These are phyloP conservation scores for Suillus occidentalis DNA, from an alignment of 768 basidiomycete species.

Conservation along the genomic window DNA sequence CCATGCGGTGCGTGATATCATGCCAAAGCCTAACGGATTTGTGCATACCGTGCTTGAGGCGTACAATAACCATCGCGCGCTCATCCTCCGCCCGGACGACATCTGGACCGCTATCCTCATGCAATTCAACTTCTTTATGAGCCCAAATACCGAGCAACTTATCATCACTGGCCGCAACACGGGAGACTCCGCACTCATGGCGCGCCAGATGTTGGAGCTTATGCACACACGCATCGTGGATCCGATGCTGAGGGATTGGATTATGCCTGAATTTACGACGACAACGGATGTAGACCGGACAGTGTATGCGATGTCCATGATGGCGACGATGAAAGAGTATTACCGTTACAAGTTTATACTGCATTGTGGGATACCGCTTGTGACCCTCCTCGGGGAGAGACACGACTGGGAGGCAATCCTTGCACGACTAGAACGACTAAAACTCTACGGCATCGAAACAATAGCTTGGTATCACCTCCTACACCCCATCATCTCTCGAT, in stretches of 20 bases:
- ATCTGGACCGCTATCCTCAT: constrained; percentile 43
- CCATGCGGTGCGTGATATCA: constrained; percentile 17
- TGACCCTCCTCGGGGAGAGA: constrained; percentile 25
- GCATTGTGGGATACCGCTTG: constrained; percentile 15
- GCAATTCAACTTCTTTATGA: constrained; percentile 38
- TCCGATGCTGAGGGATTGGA: constrained; percentile 26
- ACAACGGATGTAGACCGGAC: constrained; percentile 28
- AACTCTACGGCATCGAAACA: constrained; percentile 15
- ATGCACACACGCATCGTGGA: constrained; percentile 27
- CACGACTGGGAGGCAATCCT: constrained; percentile 25
- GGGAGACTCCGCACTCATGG: constrained; percentile 31
- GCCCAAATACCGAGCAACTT: constrained; percentile 29
- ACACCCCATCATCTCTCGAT: constrained; percentile 27
- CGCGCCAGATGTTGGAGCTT: constrained; percentile 23
- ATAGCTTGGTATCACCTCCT: constrained; percentile 27
- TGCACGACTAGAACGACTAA: constrained; percentile 20
- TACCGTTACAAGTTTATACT: constrained; percentile 15
- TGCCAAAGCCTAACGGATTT: constrained; percentile 30
- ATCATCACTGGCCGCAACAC: constrained; percentile 18
- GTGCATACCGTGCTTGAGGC: constrained; percentile 33
- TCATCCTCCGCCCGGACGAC: constrained; percentile 44
- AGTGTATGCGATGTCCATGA: constrained; percentile 28
- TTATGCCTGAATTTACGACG: constrained; percentile 31
- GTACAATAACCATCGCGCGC: constrained; percentile 35
- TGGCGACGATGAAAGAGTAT: constrained; percentile 28